These are phyloP conservation scores for Candida sithepensis DNA, from an alignment of 805 yeast species.

Conservation along the genomic window DNA sequence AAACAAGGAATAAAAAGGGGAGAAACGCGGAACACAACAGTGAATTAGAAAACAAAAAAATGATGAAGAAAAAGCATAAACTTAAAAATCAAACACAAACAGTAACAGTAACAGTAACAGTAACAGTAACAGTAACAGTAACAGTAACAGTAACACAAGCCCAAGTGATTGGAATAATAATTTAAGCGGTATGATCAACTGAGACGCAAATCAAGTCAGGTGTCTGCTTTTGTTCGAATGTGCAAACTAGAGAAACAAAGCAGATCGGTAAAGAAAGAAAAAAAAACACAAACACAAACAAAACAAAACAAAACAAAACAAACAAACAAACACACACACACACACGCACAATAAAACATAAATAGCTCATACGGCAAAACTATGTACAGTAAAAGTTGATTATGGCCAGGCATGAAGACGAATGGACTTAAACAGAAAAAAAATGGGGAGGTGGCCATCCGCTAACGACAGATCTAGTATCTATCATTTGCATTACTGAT, in stretches of 20 bases:
- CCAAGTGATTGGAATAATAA: neutral
- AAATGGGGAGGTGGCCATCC: neutral
- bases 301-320: too few relatives aligned
- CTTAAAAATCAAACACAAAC: too few relatives aligned
- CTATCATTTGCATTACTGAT: conserved; percentile 35
- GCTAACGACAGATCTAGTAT: neutral
- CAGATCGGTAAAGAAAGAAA: too few relatives aligned
- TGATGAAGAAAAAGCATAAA: too few relatives aligned
- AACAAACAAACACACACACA: too few relatives aligned
- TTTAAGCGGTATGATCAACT: neutral
- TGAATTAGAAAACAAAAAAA: too few relatives aligned
- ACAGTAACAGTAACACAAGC: neutral
- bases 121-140: too few relatives aligned
- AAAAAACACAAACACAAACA: too few relatives aligned
- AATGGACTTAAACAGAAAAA: neutral
- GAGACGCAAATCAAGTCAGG: neutral
- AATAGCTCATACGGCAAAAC: neutral
- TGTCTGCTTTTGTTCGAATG: neutral
- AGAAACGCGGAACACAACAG: too few relatives aligned
- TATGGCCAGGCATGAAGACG: neutral
- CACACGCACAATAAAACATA: too few relatives aligned
- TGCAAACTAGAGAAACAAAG: neutral
- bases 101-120: neutral
- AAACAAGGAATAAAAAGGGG: too few relatives aligned
- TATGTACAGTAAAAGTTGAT: neutral